Evolutionary conservation across 257 asterid species (phyloP).

Genomic region (Penstemon davidsonii): DNA sequence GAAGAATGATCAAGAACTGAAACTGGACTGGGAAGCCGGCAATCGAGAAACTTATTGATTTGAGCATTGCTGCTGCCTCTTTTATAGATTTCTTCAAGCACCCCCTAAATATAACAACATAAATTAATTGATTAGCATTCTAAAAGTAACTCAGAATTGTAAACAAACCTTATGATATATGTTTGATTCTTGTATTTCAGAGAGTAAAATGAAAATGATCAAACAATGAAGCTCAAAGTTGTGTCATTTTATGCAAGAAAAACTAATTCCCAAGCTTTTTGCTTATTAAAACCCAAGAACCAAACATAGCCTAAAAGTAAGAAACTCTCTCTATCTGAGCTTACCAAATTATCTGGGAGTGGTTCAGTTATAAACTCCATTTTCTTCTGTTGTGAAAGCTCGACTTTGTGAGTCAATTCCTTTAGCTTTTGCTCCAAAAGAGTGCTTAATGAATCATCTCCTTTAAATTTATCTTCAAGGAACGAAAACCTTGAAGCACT

Average conservation of each 20-base stretch:
- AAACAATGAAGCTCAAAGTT: too few species aligned
- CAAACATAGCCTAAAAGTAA: too few species aligned
- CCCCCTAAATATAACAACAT: constrained; percentile 33
- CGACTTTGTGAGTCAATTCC: constrained; percentile 62
- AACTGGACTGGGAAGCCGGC: constrained; percentile 53
- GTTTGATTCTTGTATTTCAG: too few species aligned
- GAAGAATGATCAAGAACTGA: constrained; percentile 55
- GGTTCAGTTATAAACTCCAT: constrained; percentile 29
- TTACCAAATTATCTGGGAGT: constrained; percentile 38
- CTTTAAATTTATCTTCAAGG: constrained; percentile 40
- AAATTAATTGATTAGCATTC: constrained; percentile 2
- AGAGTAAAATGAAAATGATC: too few species aligned
- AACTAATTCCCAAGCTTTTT: too few species aligned
- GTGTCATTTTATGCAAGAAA: too few species aligned
- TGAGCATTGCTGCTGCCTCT: constrained; percentile 33
- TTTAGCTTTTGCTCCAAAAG: constrained; percentile 81
- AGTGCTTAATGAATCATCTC: constrained; percentile 66
- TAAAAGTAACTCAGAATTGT: background rate
- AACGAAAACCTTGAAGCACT: constrained; percentile 40
- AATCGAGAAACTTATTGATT: constrained; percentile 40
- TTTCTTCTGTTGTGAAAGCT: constrained; percentile 48
- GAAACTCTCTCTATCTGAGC: background rate
- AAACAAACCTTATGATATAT: background rate
- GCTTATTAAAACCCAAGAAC: too few species aligned
- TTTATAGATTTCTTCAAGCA: constrained; percentile 37